A percentile compares a stretch with the other conserved stretches of the same genome.
Evolutionary conservation across 2,329 filamentous ascomycete species (phyloP).

Genomic region (Calycina marina): DNA sequence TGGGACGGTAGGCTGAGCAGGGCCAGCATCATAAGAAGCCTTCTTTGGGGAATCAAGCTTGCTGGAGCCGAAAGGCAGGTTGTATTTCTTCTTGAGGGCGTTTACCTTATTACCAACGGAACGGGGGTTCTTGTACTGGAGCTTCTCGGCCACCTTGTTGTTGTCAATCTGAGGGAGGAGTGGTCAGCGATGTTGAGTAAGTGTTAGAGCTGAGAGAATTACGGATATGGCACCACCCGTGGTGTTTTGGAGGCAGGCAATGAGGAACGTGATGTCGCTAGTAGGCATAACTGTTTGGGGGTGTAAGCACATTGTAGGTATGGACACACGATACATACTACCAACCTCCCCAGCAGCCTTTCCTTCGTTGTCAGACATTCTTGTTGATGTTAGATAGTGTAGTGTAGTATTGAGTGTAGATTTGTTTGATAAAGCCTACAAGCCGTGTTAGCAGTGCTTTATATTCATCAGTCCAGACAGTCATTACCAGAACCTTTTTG

Average conservation of each 20-base stretch:
- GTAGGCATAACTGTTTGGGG: conserved; percentile 8
- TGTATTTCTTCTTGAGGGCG: conserved; percentile 17
- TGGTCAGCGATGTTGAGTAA: not conserved
- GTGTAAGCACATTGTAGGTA: too few species aligned
- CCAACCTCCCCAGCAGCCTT: too few species aligned
- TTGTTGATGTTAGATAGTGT: too few species aligned
- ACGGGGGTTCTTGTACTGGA: conserved; percentile 11
- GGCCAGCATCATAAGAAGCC: conserved; percentile 2
- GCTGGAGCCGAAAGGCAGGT: conserved; percentile 8
- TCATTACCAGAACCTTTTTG: too few species aligned
- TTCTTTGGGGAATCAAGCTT: conserved; percentile 1
- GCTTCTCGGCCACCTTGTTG: conserved; percentile 8
- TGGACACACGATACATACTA: too few species aligned
- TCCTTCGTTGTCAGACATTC: too few species aligned
- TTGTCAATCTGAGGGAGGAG: conserved; percentile 12
- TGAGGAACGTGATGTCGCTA: conserved; percentile 13
- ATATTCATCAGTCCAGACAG: too few species aligned
- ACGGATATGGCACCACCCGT: conserved; percentile 13
- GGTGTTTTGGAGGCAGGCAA: conserved; percentile 14
- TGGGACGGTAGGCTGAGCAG: conserved; percentile 3
- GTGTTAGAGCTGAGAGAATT: conserved; percentile 4
- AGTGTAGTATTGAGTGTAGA: too few species aligned
- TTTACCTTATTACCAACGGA: conserved; percentile 16
- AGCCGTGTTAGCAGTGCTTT: too few species aligned
- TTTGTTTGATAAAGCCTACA: too few species aligned